A percentile compares a stretch with the other conserved stretches of the same genome.
Conservation (phyloP, 768 basidiomycete genomes). For the Agaricus blazei region DNA sequence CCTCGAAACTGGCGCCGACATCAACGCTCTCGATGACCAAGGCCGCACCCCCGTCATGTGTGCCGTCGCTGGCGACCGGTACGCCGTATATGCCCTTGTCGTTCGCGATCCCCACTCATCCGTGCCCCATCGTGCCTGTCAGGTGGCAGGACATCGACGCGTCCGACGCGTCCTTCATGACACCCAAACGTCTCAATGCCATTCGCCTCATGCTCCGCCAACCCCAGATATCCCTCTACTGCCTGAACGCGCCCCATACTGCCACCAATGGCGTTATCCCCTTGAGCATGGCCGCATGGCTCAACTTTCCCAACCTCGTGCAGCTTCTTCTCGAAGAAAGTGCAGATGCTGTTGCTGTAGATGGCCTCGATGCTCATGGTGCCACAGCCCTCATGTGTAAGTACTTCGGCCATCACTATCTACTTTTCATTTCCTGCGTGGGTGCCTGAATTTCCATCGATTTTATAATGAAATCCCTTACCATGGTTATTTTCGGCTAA, state of each 20-base stretch:
- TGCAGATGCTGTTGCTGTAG: conserved; percentile 58
- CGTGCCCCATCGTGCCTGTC: conserved; percentile 9
- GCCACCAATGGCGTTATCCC: conserved; percentile 73
- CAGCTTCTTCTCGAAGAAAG: conserved; percentile 59
- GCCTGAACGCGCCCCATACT: conserved; percentile 68
- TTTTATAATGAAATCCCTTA: not conserved
- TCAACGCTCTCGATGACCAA: conserved; percentile 57
- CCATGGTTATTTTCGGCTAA: conserved; percentile 11
- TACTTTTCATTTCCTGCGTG: conserved; percentile 10
- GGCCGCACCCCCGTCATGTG: conserved; percentile 65
- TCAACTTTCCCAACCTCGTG: conserved; percentile 60
- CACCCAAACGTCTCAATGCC: conserved; percentile 47
- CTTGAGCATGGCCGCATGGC: conserved; percentile 75
- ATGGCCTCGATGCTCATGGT: conserved; percentile 69
- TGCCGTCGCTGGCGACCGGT: conserved; percentile 72
- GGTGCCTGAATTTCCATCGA: not conserved
- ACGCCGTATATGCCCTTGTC: conserved; percentile 17
- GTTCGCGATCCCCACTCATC: not conserved
- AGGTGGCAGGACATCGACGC: conserved; percentile 71
- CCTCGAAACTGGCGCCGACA: conserved; percentile 57
- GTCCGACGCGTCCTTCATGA: conserved; percentile 66
- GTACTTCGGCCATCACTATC: conserved; percentile 20
- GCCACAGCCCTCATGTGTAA: conserved; percentile 84
- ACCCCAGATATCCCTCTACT: conserved; percentile 57
- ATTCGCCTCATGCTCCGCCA: conserved; percentile 52